phyloP scores from a whole-genome alignment of 2,329 filamentous ascomycete species.

The Exophiala bonariae region DNA sequence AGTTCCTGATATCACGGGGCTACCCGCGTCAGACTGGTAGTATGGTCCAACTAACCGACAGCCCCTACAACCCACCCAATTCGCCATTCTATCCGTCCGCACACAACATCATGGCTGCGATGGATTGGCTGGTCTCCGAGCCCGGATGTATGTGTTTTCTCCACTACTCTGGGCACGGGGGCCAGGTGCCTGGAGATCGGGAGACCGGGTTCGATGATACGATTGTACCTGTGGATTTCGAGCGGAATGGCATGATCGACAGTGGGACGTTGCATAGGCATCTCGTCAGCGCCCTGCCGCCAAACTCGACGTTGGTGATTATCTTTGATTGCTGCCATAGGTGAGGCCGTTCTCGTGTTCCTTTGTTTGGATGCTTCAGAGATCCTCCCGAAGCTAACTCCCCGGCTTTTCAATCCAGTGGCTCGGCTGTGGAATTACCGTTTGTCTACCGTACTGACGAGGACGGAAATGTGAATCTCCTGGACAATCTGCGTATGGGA shows the following conservation, averaged over 20 bases:
- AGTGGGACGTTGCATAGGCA: slow-evolving; percentile 40
- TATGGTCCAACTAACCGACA: slow-evolving; percentile 48
- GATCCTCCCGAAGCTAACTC: too few relatives aligned
- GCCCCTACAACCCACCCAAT: slow-evolving; percentile 40
- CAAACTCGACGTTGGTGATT: slow-evolving; percentile 20
- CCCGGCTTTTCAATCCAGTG: slow-evolving; percentile 37
- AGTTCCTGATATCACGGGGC: slow-evolving; percentile 46
- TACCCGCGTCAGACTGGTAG: slow-evolving; percentile 42
- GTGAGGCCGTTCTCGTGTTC: too few relatives aligned
- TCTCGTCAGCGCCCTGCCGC: slow-evolving; percentile 45
- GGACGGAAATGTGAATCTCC: slow-evolving; percentile 56
- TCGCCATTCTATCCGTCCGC: slow-evolving; percentile 44
- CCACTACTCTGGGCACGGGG: slow-evolving; percentile 61
- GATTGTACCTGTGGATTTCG: slow-evolving; percentile 57
- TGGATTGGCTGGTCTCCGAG: slow-evolving; percentile 55
- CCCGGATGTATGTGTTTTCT: slow-evolving; percentile 42
- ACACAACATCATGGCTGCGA: slow-evolving; percentile 52
- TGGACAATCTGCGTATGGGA: slow-evolving; percentile 57
- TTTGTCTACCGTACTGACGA: slow-evolving; percentile 59
- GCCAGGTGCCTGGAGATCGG: slow-evolving; percentile 44
- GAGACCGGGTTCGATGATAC: slow-evolving; percentile 45
- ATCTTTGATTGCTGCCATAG: slow-evolving; percentile 63
- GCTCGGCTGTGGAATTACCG: slow-evolving; percentile 59
- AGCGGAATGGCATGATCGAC: slow-evolving; percentile 53
- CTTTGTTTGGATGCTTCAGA: slow-evolving; percentile 36